A percentile compares a stretch with the other conserved stretches of the same genome.
Evolutionary conservation across 75 land plant species (phyloP).

Genomic region (Picea glauca): DNA sequence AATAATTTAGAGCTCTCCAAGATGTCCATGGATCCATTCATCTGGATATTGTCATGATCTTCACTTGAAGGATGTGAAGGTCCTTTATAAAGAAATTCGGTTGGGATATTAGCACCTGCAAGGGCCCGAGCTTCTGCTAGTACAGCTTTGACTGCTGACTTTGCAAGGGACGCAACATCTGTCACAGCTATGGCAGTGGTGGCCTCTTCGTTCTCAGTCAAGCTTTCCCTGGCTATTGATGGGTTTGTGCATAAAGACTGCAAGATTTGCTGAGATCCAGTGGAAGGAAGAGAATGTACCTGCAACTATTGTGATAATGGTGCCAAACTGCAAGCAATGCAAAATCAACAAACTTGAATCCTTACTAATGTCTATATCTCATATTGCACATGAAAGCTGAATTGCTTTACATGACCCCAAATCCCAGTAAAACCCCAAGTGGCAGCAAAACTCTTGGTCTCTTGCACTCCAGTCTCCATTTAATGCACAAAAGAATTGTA

Average conservation of each 20-base stretch:
- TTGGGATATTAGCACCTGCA: not conserved
- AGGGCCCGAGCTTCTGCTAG: not conserved
- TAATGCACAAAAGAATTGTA: not conserved
- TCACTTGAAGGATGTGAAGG: conserved; percentile 1
- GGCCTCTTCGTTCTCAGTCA: not conserved
- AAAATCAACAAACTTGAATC: not conserved
- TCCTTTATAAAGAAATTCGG: not conserved
- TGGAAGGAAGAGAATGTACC: not conserved
- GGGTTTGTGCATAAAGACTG: not conserved
- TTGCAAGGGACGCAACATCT: not conserved
- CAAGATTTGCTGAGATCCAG: not conserved
- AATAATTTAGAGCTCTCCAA: not conserved
- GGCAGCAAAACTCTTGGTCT: not conserved
- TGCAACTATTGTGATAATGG: conserved; percentile 3
- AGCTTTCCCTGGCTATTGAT: not conserved
- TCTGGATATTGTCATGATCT: not conserved
- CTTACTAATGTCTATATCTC: not conserved
- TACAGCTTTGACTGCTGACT: not conserved
- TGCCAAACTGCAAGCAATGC: conserved; percentile 2
- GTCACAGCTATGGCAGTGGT: not conserved
- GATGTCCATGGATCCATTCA: not conserved
- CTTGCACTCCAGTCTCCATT: not conserved
- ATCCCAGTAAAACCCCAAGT: not conserved
- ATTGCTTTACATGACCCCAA: not conserved
- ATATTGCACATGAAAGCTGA: not conserved